Evolutionary conservation across 2,329 filamentous ascomycete species (phyloP).

Genomic region (Sclerotinia spermophila): DNA sequence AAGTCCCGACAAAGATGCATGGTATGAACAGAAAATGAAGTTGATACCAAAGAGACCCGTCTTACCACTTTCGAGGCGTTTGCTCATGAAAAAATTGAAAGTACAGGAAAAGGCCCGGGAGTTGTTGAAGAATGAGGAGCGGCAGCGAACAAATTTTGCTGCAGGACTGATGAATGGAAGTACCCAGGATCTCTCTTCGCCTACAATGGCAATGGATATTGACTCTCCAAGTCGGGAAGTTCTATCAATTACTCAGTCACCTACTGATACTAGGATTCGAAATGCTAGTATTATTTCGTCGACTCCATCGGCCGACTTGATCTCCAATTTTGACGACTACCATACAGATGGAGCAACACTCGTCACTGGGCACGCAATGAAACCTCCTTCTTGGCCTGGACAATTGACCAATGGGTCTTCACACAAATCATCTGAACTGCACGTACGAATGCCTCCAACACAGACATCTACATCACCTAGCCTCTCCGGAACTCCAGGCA

Average conservation of each 20-base stretch:
- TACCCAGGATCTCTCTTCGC: conserved; percentile 22
- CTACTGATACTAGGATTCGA: conserved; percentile 27
- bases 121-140: conserved; percentile 15
- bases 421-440: conserved; percentile 29
- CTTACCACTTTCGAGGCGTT: conserved; percentile 32
- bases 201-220: conserved; percentile 29
- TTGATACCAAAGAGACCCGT: conserved; percentile 29
- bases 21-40: conserved; percentile 31
- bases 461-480: conserved; percentile 45
- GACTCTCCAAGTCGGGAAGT: conserved; percentile 26
- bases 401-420: conserved; percentile 20
- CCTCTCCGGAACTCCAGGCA: conserved; percentile 35
- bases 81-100: conserved; percentile 34
- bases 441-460: conserved; percentile 55
- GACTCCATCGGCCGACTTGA: conserved; percentile 29
- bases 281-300: conserved; percentile 32
- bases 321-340: conserved; percentile 25
- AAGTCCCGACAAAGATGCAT: conserved; percentile 34
- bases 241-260: conserved; percentile 24
- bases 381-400: conserved; percentile 35
- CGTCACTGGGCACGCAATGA: conserved; percentile 27
- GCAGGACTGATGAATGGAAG: conserved; percentile 20
- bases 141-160: conserved; percentile 17
- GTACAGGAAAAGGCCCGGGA: conserved; percentile 25
- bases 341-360: conserved; percentile 32